Percentiles rank a stretch among this genome's conserved stretches.
These are phyloP conservation scores for Colletotrichum chlorophyti DNA, from an alignment of 2,329 filamentous ascomycete species.

Conservation along the genomic window DNA sequence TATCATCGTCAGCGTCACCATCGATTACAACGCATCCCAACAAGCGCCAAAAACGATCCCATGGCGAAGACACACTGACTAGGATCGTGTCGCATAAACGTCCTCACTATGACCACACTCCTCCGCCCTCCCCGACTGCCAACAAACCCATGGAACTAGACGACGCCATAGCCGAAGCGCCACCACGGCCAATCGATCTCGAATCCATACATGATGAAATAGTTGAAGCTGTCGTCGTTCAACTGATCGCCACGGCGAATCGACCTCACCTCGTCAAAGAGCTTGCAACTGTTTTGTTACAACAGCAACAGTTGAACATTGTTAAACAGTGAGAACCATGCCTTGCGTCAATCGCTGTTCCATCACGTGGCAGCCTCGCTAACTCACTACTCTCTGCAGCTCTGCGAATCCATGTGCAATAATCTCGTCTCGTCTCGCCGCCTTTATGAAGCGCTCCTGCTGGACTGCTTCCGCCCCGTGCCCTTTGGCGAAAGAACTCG, in stretches of 20 bases:
- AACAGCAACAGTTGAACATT: conserved; percentile 74
- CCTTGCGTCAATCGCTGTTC: too few species aligned
- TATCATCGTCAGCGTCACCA: conserved; percentile 41
- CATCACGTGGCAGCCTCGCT: conserved; percentile 1
- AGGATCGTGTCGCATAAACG: not conserved
- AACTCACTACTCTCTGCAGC: conserved; percentile 61
- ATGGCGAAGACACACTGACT: conserved; percentile 53
- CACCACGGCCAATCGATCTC: conserved; percentile 56
- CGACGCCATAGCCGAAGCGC: not conserved
- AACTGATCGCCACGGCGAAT: conserved; percentile 89
- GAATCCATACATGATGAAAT: conserved; percentile 93
- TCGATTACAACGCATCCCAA: too few species aligned
- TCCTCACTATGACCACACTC: conserved; percentile 68
- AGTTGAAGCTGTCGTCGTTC: conserved; percentile 86
- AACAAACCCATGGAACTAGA: not conserved
- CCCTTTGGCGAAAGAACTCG: conserved; percentile 90
- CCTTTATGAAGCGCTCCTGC: conserved; percentile 85
- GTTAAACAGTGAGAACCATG: conserved; percentile 94
- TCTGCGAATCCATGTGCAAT: conserved; percentile 96
- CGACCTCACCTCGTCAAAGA: conserved; percentile 95
- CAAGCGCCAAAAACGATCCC: conserved; percentile 82
- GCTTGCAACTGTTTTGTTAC: conserved; percentile 79
- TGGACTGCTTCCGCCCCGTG: conserved; percentile 83
- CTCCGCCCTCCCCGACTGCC: conserved; percentile 50
- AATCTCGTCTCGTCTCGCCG: conserved; percentile 88